Evolutionary conservation across 106 monocot genomes (phyloP), one percentile per base, ranked within the genome.

Genomic region (Dendrobium catenatum): DNA sequence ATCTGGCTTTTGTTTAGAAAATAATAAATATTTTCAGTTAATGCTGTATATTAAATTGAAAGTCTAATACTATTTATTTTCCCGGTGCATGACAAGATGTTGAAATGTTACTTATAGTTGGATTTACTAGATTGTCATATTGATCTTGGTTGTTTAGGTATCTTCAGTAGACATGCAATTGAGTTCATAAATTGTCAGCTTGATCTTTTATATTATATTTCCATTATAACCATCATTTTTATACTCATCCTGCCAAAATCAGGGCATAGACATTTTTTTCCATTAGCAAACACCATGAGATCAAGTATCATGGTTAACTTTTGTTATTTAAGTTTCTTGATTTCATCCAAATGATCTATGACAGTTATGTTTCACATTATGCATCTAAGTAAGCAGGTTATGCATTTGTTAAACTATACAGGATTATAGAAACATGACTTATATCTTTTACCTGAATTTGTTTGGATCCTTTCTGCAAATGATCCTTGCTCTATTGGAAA

Each of bases 361-460:
- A 46, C 46, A 7, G 46, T 46, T 46, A 46, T 46, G 46, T 46
- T 46, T 46, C 46, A 9, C 46, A 46, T 46, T 46, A 46, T 46
- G 8, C 9, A 51, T 51, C 51, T 51, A 51, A 51, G 16, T 51
- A 51, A 2, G 51, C 13, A 51, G 37, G 37, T 37, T 37, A 51
- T 51, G 51, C 51, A 51, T 51, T 51, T 51, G 37, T 13, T 51
- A 51, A 51, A 51, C 51, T 16, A 51, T 10, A 51, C 51, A 51
- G 9, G 9, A 51, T 51, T 51, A 51, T 51, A 51, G 10, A 51
- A 51, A 51, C 13, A 51, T 51, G 51, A 51, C 16, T 22, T 4
- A 10, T 22, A n/a, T n/a, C 58, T 33, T n/a, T 37, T 78, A 93
- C 93, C 90, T 90, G 85, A 93, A 90, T 26, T 64, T 81, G 6